These are phyloP conservation scores for Penicillium soppii DNA, from an alignment of 495 filamentous ascomycete genomes.

Conservation along the genomic window DNA sequence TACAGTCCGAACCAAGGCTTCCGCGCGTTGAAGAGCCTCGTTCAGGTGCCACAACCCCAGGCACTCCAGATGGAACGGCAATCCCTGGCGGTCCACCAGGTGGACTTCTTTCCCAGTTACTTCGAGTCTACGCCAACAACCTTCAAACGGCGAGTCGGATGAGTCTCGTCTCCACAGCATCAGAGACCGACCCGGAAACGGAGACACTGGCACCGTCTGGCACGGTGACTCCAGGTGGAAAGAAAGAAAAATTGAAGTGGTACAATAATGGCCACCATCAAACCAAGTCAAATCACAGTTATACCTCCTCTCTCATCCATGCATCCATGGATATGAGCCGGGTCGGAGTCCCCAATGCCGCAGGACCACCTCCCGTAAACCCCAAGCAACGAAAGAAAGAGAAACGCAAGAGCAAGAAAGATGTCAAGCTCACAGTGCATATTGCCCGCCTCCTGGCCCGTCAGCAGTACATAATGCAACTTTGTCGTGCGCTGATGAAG, in stretches of 20 bases:
- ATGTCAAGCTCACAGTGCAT: constrained; percentile 77
- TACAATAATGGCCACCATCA: constrained; percentile 20
- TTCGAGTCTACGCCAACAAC: constrained; percentile 31
- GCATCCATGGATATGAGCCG: constrained; percentile 30
- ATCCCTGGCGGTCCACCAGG: constrained; percentile 20
- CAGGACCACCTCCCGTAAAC: constrained; percentile 24
- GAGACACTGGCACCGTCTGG: constrained; percentile 17
- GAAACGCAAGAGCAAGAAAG: constrained; percentile 41
- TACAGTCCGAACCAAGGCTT: constrained; percentile 1
- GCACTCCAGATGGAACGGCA: constrained; percentile 18
- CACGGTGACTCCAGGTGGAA: constrained; percentile 19
- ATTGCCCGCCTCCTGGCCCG: constrained; percentile 76
- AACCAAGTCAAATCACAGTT: constrained; percentile 17
- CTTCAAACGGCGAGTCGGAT: constrained; percentile 20
- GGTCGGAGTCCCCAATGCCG: constrained; percentile 24
- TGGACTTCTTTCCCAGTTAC: constrained; percentile 25
- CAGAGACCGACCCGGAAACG: constrained; percentile 18
- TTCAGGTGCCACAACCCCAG: constrained; percentile 12
- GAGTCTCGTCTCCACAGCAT: constrained; percentile 19
- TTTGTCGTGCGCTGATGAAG: constrained; percentile 84
- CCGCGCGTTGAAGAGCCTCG: constrained; percentile 8
- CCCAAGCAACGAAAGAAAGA: constrained; percentile 25
- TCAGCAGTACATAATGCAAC: constrained; percentile 78
- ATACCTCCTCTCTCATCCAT: constrained; percentile 30
- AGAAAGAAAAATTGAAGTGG: constrained; percentile 39